Evolutionary conservation across 2,329 filamentous ascomycete genomes (phyloP).

Genomic region (Aspergillus unguis): DNA sequence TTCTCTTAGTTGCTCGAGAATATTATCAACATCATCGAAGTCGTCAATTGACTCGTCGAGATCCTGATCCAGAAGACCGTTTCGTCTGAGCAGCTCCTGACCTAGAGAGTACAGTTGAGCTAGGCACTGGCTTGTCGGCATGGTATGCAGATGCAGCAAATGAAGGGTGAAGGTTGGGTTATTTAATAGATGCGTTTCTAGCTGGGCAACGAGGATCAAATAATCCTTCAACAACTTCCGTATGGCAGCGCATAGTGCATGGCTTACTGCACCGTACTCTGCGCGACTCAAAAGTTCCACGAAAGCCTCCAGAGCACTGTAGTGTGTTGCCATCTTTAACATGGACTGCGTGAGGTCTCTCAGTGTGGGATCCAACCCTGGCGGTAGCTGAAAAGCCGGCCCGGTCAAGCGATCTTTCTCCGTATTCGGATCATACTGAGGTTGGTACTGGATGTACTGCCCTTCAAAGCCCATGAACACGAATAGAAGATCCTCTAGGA

Average conservation of each 20-base stretch:
- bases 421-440: slow-evolving; percentile 74
- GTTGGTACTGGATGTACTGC: slow-evolving; percentile 87
- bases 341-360: slow-evolving; percentile 83
- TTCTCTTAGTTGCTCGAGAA: slow-evolving; percentile 83
- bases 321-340: slow-evolving; percentile 91
- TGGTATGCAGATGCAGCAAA: slow-evolving; percentile 84
- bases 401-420: slow-evolving; percentile 86
- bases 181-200: slow-evolving; percentile 89
- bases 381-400: slow-evolving; percentile 72
- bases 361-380: slow-evolving; percentile 85
- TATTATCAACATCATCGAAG: slow-evolving; percentile 84
- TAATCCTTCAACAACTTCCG: slow-evolving; percentile 91
- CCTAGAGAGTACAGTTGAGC: slow-evolving; percentile 83
- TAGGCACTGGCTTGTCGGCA: slow-evolving; percentile 88
- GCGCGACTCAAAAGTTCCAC: slow-evolving; percentile 91
- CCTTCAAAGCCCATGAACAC: slow-evolving; percentile 98
- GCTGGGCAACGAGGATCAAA: slow-evolving; percentile 82
- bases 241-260: slow-evolving; percentile 92
- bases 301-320: slow-evolving; percentile 85
- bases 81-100: slow-evolving; percentile 82
- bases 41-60: slow-evolving; percentile 68
- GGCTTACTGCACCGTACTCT: slow-evolving; percentile 91
- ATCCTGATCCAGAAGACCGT: slow-evolving; percentile 75
- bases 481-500: slow-evolving; percentile 87
- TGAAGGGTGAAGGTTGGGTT: slow-evolving; percentile 89